A percentile compares a stretch with the other conserved stretches of the same genome.
These are phyloP conservation scores for Cystobasidium sp. DNA, from an alignment of 1,284 basidiomycete species.

Conservation along the genomic window DNA sequence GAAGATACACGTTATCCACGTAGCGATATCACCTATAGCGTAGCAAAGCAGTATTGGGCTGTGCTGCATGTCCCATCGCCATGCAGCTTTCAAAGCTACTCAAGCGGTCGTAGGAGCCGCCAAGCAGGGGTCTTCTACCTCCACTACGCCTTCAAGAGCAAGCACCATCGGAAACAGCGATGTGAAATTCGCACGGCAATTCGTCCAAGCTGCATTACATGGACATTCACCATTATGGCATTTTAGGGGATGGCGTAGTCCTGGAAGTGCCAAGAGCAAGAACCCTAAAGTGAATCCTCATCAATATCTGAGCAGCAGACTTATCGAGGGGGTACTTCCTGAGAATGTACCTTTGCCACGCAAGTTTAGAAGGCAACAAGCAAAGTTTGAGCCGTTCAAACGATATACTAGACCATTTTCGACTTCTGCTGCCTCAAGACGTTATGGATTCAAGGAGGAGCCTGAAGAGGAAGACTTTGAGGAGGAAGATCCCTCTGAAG, in stretches of 20 bases:
- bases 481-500: slow-evolving; percentile 20
- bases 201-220: slow-evolving; percentile 24
- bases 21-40: neutral
- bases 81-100: slow-evolving; percentile 18
- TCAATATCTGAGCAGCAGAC: slow-evolving; percentile 8
- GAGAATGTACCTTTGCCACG: neutral
- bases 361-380: slow-evolving; percentile 2
- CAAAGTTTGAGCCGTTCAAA: slow-evolving; percentile 8
- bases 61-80: slow-evolving; percentile 24
- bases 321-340: slow-evolving; percentile 15
- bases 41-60: neutral
- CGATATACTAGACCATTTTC: slow-evolving; percentile 11
- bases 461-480: slow-evolving; percentile 4
- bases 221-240: slow-evolving; percentile 35
- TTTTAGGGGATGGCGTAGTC: slow-evolving; percentile 21
- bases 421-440: slow-evolving; percentile 11
- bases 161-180: slow-evolving; percentile 6
- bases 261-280: slow-evolving; percentile 24
- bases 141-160: neutral
- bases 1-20: neutral
- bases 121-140: neutral
- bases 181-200: slow-evolving; percentile 18
- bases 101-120: slow-evolving; percentile 6
- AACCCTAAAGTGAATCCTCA: slow-evolving; percentile 23
- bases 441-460: neutral